Base-by-base conservation (phyloP, 23 red algal genomes). In the Gracilaria gracilis region DNA sequence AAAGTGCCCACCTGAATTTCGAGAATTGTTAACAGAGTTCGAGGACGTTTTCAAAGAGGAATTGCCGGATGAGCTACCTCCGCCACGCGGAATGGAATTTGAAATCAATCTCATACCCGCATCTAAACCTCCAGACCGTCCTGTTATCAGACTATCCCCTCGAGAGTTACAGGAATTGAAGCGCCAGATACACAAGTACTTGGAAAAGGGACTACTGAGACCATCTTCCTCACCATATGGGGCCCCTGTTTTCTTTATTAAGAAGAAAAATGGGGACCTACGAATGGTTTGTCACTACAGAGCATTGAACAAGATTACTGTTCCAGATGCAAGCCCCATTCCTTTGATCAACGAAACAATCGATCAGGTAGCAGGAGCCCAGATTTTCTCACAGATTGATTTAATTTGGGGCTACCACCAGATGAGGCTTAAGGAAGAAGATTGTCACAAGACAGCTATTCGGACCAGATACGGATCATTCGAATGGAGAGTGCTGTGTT, bases 321-420 rank as follows among this genome's bases (percentile, higher is more conserved):
- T 87, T 74, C 83, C 83, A n/a, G 83, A 87, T 55, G 40, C 62
- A 8, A 87, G 4, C 71, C 83, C 83, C 35, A 72, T 87, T 51
- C 83, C 62, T 0, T 62, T 87, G 40, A 72, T 75, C 38, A 74
- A 75, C 71, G 83, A 87, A 38, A 74, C 83, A 72, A 70, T 87
- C 47, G 83, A 87, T 73, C 83, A 87, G 67, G 59, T 74, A 24
- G 36, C 42, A 21, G 64, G 83, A 46, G 62, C 62, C 38, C 46
- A 3, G 46, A 62, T 87, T n/a, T 75, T 87, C 62, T 87, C 61
- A 25, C 83, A 87, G 64, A 87, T 87, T 54, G 65, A 73, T 73
- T 87, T 73, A 13, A 72, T 87, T 19, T 47, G 61, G 44, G 61
- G 23, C 31, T 87, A 74, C 59, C 61, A 87, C 35, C 62, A 87